Evolutionary conservation across 1,139 yeast species (phyloP).

Genomic region (Pichia sp.): DNA sequence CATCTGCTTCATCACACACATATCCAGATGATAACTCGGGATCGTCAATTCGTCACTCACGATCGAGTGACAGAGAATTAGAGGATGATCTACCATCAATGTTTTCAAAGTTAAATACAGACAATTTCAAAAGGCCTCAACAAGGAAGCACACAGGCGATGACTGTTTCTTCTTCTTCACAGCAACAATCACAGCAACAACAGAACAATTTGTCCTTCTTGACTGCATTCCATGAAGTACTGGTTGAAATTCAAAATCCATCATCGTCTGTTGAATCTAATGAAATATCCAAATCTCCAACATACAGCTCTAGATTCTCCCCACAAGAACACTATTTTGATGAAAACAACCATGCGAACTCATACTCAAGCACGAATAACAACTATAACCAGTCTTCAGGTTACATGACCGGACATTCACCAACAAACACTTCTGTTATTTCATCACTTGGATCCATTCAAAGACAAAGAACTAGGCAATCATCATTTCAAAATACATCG

Average conservation of each 20-base stretch:
- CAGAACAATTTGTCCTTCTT: constrained; percentile 22
- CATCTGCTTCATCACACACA: not conserved
- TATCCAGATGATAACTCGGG: not conserved
- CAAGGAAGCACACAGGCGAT: not conserved
- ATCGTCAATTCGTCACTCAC: not conserved
- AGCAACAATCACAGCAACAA: constrained; percentile 1
- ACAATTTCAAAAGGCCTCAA: not conserved
- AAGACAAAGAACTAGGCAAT: constrained; percentile 19
- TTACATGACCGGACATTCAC: constrained; percentile 14
- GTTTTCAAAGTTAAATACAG: constrained; percentile 4
- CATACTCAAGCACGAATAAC: not conserved
- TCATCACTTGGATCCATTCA: constrained; percentile 24
- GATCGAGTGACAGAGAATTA: not conserved
- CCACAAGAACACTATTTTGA: constrained; percentile 11
- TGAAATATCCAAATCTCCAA: constrained; percentile 1
- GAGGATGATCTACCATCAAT: constrained; percentile 15
- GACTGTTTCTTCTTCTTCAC: not conserved
- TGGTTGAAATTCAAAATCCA: constrained; percentile 24
- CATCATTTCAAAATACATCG: constrained; percentile 19
- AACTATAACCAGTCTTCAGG: not conserved
- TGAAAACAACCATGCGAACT: constrained; percentile 1
- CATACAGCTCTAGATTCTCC: constrained; percentile 1
- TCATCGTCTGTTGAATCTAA: constrained; percentile 13
- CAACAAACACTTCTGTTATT: constrained; percentile 20
- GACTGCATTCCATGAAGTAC: constrained; percentile 35